Percentiles rank a stretch among this genome's conserved stretches.
Evolutionary conservation across 805 yeast species (phyloP).

Genomic region (Maudiozyma serrabonitensis): DNA sequence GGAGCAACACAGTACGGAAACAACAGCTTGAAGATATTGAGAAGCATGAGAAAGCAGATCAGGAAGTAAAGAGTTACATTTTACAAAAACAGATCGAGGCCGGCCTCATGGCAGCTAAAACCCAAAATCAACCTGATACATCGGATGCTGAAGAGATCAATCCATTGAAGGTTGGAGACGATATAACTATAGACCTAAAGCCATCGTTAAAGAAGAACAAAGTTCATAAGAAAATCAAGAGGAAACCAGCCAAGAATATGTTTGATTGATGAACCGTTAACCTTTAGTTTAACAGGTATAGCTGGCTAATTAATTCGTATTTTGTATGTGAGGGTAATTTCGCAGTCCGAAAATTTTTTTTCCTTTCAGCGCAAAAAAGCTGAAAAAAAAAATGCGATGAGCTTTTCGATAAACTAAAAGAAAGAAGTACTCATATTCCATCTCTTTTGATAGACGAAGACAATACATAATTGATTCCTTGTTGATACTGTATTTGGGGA

Average conservation of each 20-base stretch:
- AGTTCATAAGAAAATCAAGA: not conserved
- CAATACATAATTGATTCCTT: not conserved
- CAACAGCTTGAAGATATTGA: slow-evolving; percentile 32
- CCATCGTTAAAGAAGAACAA: not conserved
- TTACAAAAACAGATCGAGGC: slow-evolving; percentile 45
- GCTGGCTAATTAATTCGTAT: not conserved
- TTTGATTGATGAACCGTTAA: not conserved
- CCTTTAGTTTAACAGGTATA: too few relatives aligned
- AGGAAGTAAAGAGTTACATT: slow-evolving; percentile 33
- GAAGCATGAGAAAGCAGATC: slow-evolving; percentile 34
- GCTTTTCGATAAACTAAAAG: not conserved
- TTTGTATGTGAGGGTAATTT: not conserved
- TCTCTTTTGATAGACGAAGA: not conserved
- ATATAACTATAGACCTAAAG: not conserved
- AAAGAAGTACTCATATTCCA: too few relatives aligned
- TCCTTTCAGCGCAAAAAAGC: not conserved
- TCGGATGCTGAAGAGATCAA: slow-evolving; percentile 4
- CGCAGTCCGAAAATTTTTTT: not conserved
- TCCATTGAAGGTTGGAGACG: not conserved
- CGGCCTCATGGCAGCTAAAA: not conserved
- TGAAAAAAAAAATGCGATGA: not conserved
- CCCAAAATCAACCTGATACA: slow-evolving; percentile 1
- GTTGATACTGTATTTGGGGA: not conserved
- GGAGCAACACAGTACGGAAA: slow-evolving; percentile 36
- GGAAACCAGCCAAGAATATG: not conserved